Base-by-base conservation (phyloP, 352 stramenopile genomes). In the Pythium phragmitis region DNA sequence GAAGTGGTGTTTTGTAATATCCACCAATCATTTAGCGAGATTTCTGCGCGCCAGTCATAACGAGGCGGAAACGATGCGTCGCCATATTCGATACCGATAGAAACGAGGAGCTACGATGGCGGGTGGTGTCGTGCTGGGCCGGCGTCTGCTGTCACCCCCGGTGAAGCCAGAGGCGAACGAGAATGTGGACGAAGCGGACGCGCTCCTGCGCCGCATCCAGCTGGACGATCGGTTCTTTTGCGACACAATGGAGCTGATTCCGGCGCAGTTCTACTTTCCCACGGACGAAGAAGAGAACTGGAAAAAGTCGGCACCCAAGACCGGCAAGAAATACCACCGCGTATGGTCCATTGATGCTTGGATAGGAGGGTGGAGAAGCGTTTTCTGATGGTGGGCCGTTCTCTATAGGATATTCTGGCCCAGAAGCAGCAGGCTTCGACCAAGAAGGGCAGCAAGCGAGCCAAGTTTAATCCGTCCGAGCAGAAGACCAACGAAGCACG, bases 211-310 rank as follows among this genome's bases (percentile, higher is more conserved):
- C 12, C 54, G 60, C 23, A 76, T 76, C 47, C 59, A 75, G 67
- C 54, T 52, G 26, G 61, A 91, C 52, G 84, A 92, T 56, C 69
- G 70, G 28, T 92, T 92, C 62, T 91, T 92, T 68, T 91, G 80
- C 61, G 71, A 82, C 39, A 77, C 68, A 9, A 90, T 91, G 81
- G 84, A 91, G 65, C 77, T 79, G 55, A 92, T 91, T 54, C 84
- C 84, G 33, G 69, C 77, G 57, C 75, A 85, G 30, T 87, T 85
- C 57, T 92, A 92, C 75, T 89, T 92, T 66, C 81, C 81, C 12
- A 90, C 80, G 21, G 84, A 92, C 57, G 79, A 80, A 17, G 81
- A 92, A 59, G 72, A 82, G 33, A 92, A 91, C 70, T 92, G 81
- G 76, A 75, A 79, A 52, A 80, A 85, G 61, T 87, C 78, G 41